Evolutionary conservation across 441 rosid genomes (phyloP), one percentile per base, ranked within the genome.

Genomic region (Pelargonium cotyledonis): DNA sequence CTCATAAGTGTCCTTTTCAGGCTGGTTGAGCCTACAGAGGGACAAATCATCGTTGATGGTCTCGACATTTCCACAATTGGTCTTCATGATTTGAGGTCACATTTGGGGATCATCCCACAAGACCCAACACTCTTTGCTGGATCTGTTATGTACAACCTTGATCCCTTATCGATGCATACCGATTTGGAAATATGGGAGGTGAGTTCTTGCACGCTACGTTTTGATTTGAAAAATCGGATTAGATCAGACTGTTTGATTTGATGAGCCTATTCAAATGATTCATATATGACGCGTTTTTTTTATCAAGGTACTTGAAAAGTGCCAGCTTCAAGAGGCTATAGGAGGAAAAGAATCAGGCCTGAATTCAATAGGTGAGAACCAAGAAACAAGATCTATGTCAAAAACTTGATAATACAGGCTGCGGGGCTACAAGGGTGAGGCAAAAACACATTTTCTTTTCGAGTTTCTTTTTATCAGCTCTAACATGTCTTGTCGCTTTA

Each of bases 111-210:
- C 49, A 92, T 95, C 63, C 98, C 98, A 73, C 98, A 92, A 58
- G 99, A 95, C 68, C 97, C 99, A 51, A 95, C 97, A 61, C 88
- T 92, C 46, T 92, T 92, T 73, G 84, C 80, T 31, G 99, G 98
- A 65, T 87, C 96, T 18, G 99, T 95, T 65, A 88, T 96, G 78
- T 89, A 82, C 78, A 95, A 95, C 63, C 73, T 92, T 79, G 98
- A 95, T 65, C 99, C 99, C 38, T 75, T 85, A 63, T 78, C 83
- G 71, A 86, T 85, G 23, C 91, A 90, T 66, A 75, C 85, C 3
- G 98, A 95, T 78, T 84, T 80, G 70, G 90, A 89, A 71, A 90
- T 92, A 78, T 95, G 97, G 98, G 91, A 90, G 96, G 99, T 95
- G 83, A 10, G 18, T 35, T 61, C 19, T 4, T 19, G 44, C 47